These are phyloP conservation scores for Pelargonium citronellum DNA, from an alignment of 441 rosid species.

Conservation along the genomic window DNA sequence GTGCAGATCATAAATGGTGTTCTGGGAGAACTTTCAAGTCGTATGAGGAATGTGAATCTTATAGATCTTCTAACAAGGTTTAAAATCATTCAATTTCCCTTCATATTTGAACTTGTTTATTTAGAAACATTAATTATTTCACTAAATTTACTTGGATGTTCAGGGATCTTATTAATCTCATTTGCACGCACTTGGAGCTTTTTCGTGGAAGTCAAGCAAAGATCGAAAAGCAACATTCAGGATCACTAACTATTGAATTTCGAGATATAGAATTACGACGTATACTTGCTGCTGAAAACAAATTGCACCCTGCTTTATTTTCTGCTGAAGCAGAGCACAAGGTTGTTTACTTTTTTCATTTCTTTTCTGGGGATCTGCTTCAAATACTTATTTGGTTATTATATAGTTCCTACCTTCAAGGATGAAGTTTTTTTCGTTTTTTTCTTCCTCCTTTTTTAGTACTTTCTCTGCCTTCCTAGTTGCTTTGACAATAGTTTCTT, in stretches of 20 bases:
- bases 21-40: constrained; percentile 77
- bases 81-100: constrained; percentile 19
- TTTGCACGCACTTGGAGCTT: constrained; percentile 74
- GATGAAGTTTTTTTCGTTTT: constrained; percentile 6
- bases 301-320: constrained; percentile 95
- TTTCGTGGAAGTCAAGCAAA: constrained; percentile 73
- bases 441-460: background rate
- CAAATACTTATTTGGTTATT: background rate
- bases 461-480: constrained; percentile 14
- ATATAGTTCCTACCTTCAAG: background rate
- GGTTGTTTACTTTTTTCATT: constrained; percentile 33
- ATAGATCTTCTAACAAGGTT: constrained; percentile 87
- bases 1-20: constrained; percentile 61
- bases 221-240: constrained; percentile 49
- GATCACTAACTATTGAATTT: constrained; percentile 44
- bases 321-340: constrained; percentile 91
- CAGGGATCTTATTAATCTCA: constrained; percentile 79
- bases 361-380: constrained; percentile 8
- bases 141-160: constrained; percentile 37
- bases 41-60: constrained; percentile 71
- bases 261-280: constrained; percentile 60
- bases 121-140: constrained; percentile 14
- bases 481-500: constrained; percentile 19
- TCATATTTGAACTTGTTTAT: constrained; percentile 5
- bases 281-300: constrained; percentile 66